Base-by-base conservation (phyloP, 306 rosid species). In the Lathyrus oleraceus region DNA sequence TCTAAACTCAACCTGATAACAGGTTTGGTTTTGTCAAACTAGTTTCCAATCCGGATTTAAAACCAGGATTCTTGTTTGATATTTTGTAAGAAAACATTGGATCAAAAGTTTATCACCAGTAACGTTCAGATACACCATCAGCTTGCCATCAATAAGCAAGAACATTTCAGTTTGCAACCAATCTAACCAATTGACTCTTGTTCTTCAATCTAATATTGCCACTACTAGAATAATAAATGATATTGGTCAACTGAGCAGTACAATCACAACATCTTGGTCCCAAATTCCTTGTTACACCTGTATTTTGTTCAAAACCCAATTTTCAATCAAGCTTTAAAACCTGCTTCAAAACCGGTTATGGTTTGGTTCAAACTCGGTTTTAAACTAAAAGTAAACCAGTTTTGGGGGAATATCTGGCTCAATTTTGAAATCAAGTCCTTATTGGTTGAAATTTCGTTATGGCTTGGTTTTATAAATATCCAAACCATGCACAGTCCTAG, bases 271-370 rank as follows among this genome's bases (percentile, higher is more conserved):
- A 19, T 53, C 8, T 21, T 53, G 60, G 35, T 53, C 1, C 60
- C 35, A 10, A 21, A 54, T 23, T 23, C 61, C 15, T 17, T 9
- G 13, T 9, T 10, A 54, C 85, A 65, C 81, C 92, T 21, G 19
- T 77, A 38, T 12, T 94, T 20, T 10, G 4, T 4, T 52, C 59
- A 2, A 52, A 52, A 52, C 12, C 6, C 25, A 19, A 19, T 9
- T 51, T 49, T 19, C 10, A 51, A 51, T 51, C 14, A 51, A 17
- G 6, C 27, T 8, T 49, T 17, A 49, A 16, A 49, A 49, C 23
- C 56, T 17, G 12, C 8, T 6, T 49, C 23, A 16, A 49, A 49
- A 45, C 44, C 8, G 19, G 19, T 45, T 45, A 19, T 45, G 16
- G 15, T 45, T 23, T 23, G 5, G 27, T 49, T 49, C 25, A 49